A percentile compares a stretch with the other conserved stretches of the same genome.
These are phyloP conservation scores for Kodamaea sp. DNA, from an alignment of 1,139 yeast species.

Conservation along the genomic window DNA sequence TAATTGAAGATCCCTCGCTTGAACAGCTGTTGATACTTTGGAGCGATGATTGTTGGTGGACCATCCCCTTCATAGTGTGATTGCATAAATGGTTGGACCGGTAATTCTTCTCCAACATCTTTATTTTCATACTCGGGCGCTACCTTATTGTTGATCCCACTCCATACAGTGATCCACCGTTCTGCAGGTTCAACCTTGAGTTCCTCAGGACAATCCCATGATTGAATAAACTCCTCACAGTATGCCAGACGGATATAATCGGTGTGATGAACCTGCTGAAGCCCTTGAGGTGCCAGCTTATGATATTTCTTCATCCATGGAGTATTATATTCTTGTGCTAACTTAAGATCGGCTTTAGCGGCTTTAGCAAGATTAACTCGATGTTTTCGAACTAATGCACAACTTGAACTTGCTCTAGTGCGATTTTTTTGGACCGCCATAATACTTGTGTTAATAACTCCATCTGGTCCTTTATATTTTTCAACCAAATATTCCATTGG, in stretches of 20 bases:
- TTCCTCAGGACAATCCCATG: conserved; percentile 36
- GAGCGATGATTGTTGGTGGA: conserved; percentile 3
- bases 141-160: conserved; percentile 28
- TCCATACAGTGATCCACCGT: conserved; percentile 42
- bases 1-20: conserved; percentile 30
- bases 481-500: conserved; percentile 60
- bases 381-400: conserved; percentile 18
- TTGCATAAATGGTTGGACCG: conserved; percentile 4
- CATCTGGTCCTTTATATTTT: conserved; percentile 37
- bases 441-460: conserved; percentile 25
- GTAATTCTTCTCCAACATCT: conserved; percentile 2
- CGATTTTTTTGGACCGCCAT: conserved; percentile 29
- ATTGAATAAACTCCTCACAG: conserved; percentile 35
- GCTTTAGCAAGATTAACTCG: conserved; percentile 7
- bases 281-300: conserved; percentile 21
- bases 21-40: conserved; percentile 21
- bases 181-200: conserved; percentile 28
- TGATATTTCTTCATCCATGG: conserved; percentile 23
- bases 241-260: conserved; percentile 40
- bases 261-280: conserved; percentile 35
- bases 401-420: conserved; percentile 28
- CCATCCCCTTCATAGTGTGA: background rate
- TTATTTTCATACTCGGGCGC: conserved; percentile 13
- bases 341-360: background rate
- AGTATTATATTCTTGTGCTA: too few species aligned